A percentile compares a stretch with the other conserved stretches of the same genome.
phyloP scores from a whole-genome alignment of 2,329 filamentous ascomycete species.

The Rhynchosporium secalis region DNA sequence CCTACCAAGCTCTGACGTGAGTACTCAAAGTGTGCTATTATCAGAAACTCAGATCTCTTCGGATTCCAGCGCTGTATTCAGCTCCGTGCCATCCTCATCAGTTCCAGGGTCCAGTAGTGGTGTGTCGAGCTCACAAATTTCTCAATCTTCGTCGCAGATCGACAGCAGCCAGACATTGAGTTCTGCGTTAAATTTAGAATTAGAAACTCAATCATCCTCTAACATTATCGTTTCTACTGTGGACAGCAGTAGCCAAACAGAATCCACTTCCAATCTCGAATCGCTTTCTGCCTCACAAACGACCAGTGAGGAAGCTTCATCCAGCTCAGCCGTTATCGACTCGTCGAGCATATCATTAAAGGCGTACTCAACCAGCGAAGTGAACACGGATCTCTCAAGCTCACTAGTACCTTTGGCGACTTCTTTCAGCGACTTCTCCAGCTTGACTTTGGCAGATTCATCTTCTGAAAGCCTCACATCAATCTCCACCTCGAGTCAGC shows the following conservation, averaged over 20 bases:
- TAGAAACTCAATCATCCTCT: neutral
- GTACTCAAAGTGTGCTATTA: neutral
- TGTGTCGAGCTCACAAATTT: neutral
- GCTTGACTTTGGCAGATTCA: neutral
- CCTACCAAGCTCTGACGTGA: neutral
- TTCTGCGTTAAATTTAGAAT: neutral
- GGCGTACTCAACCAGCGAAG: neutral
- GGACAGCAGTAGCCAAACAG: neutral
- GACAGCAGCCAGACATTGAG: neutral
- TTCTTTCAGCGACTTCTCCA: neutral
- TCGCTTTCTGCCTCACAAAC: no score
- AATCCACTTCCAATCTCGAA: no score
- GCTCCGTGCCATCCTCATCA: neutral
- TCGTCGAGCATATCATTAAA: neutral
- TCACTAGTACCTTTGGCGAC: neutral
- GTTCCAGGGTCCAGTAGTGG: neutral
- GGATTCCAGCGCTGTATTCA: neutral
- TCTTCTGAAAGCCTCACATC: neutral
- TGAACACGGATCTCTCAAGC: neutral
- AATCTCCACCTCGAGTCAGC: neutral
- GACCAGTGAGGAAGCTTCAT: neutral
- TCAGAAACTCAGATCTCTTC: neutral
- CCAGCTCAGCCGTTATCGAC: neutral
- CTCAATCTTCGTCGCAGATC: neutral
- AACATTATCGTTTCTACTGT: neutral